Evolutionary conservation across 768 basidiomycete species (phyloP).

Genomic region (Russula ochroleuca): DNA sequence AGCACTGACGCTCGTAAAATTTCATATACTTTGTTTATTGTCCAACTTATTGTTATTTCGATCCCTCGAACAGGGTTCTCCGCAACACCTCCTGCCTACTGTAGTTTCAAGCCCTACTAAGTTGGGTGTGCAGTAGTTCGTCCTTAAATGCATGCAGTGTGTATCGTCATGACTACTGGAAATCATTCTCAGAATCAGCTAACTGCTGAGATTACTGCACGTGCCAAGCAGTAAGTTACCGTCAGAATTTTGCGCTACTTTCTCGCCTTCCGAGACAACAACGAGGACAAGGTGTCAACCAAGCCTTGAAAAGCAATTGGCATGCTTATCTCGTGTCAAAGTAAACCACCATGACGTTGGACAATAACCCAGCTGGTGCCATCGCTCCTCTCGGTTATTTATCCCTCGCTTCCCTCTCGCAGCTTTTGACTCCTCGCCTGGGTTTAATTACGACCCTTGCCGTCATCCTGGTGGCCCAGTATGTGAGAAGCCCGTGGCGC

Average conservation of each 20-base stretch:
- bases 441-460: background rate
- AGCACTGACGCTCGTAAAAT: no score
- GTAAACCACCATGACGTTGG: background rate
- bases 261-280: background rate
- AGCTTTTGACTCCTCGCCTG: background rate
- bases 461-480: background rate
- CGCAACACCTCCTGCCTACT: no score
- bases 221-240: no score
- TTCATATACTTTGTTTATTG: no score
- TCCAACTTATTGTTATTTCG: no score
- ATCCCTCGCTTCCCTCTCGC: background rate
- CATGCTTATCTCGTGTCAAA: background rate
- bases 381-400: background rate
- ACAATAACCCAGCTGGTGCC: background rate
- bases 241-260: background rate
- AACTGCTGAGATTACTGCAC: background rate
- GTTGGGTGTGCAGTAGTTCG: background rate
- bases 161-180: no score
- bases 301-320: background rate
- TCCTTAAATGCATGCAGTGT: no score
- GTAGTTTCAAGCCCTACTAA: background rate
- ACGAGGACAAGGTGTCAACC: background rate
- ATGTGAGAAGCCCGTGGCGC: slow-evolving; percentile 8
- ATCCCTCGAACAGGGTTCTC: no score
- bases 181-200: no score